Evolutionary conservation across 179 eudicot genomes (phyloP), one percentile per base, ranked within the genome.

Genomic region (Spinacia oleracea): DNA sequence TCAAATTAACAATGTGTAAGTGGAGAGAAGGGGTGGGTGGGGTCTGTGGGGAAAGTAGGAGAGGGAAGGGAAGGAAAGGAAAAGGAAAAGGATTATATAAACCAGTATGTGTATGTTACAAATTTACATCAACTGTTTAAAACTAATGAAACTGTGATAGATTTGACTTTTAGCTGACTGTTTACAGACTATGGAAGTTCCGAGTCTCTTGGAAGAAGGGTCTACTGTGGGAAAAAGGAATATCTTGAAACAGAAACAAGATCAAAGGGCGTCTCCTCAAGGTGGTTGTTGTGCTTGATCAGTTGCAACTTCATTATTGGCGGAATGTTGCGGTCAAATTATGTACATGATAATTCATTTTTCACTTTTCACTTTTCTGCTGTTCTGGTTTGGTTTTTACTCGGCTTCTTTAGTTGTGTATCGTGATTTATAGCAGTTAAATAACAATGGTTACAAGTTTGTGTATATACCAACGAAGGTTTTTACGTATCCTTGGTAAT

Each of bases 191-290:
- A 90, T 96, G 95, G 94, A 91, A 82, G 87, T 90, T 74, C 99
- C 99, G 2, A 89, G 97, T 82, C 93, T 96, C 10, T 70, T 91
- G 32, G 96, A 93, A 84, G 96, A 96, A 96, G 99, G 98, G 67
- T 90, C 98, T 2, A 87, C 79, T 10, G 87, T 77, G 50, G 92
- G 81, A 20, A 95, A 93, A 89, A 90, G 90, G 83, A 95, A 91
- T 77, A 91, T 89, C 77, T 80, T 90, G 70, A 93, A 90, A 83
- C 97, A 87, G 84, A 91, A 91, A 71, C 97, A 86, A 86, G 95
- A 91, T 76, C 75, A 84, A 75, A 85, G 84, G 59, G 46, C 83
- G 11, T 84, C 84, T 43, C 77, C 84, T 3, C 11, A 70, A 38
- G 77, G 87, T 65, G 88, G 91, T 68, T 93, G 98, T 80, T 95